phyloP scores from a whole-genome alignment of 2,329 filamentous ascomycete genomes.

The Colletotrichum orchidophilum region DNA sequence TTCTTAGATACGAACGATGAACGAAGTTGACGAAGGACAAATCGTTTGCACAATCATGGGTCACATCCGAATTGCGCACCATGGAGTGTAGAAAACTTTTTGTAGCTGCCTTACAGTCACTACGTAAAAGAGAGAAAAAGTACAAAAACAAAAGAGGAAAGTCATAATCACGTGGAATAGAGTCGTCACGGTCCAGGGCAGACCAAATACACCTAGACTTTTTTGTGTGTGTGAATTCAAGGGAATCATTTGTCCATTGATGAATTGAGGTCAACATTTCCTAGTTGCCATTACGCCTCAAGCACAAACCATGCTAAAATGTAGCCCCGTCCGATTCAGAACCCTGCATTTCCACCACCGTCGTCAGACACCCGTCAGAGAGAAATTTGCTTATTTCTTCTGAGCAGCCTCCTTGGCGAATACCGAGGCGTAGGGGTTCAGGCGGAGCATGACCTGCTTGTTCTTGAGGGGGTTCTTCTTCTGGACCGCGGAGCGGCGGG shows the following conservation, averaged over 20 bases:
- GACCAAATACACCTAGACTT: conserved; percentile 11
- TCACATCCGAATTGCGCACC: not conserved
- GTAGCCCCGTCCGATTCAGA: conserved; percentile 34
- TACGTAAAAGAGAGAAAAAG: conserved; percentile 3
- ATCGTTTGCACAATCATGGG: not conserved
- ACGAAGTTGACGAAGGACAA: not conserved
- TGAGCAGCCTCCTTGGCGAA: conserved; percentile 79
- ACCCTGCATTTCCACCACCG: conserved; percentile 26
- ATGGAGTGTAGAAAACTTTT: conserved; percentile 13
- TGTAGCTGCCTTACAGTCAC: conserved; percentile 28
- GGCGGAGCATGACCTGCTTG: conserved; percentile 97
- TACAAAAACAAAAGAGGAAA: conserved; percentile 17
- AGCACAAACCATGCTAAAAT: conserved; percentile 37
- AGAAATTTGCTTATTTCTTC: conserved; percentile 49
- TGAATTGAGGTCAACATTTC: conserved; percentile 38
- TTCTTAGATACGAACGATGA: not conserved
- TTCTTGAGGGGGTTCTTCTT: conserved; percentile 99
- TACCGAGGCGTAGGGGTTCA: conserved; percentile 96
- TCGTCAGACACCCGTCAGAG: conserved; percentile 21
- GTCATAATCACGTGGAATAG: conserved; percentile 30
- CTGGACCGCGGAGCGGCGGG: conserved; percentile 91
- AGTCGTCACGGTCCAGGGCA: conserved; percentile 27
- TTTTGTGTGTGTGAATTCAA: conserved; percentile 13
- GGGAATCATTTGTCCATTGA: conserved; percentile 38
- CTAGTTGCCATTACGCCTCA: conserved; percentile 37